Percentiles rank a stretch among this genome's conserved stretches.
Conservation (phyloP, 805 yeast genomes). For the Schizosaccharomyces octosporus region DNA sequence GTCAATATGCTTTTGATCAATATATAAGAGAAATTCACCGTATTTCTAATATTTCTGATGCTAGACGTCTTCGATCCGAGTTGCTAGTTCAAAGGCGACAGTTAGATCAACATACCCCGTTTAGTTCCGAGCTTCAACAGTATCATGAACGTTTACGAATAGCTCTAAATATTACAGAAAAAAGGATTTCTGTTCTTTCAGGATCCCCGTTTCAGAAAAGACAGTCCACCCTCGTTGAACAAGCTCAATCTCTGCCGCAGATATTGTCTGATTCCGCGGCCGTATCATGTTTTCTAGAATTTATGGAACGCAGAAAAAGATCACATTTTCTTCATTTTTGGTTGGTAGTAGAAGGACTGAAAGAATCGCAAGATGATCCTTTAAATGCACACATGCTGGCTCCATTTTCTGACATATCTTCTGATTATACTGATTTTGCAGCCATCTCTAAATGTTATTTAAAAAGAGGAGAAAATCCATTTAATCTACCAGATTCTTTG, state of each 20-base stretch:
- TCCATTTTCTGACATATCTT: neutral
- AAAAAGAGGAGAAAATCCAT: neutral
- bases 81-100: neutral
- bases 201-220: neutral
- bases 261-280: neutral
- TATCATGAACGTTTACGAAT: neutral
- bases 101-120: neutral
- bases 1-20: neutral
- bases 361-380: slow-evolving; percentile 1
- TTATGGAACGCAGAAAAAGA: neutral
- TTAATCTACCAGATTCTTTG: neutral
- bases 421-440: neutral
- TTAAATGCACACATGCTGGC: neutral
- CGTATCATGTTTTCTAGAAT: neutral
- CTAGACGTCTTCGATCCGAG: neutral
- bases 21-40: neutral
- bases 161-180: neutral
- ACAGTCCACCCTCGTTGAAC: neutral
- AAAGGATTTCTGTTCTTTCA: neutral
- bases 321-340: neutral
- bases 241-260: neutral
- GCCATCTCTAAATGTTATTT: neutral
- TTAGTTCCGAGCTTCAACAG: neutral
- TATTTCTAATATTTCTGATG: neutral
- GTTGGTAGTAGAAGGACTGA: slow-evolving; percentile 2